Evolutionary conservation across 192 early-diverging fungal species (phyloP).

Genomic region (Dissophora globulifera): DNA sequence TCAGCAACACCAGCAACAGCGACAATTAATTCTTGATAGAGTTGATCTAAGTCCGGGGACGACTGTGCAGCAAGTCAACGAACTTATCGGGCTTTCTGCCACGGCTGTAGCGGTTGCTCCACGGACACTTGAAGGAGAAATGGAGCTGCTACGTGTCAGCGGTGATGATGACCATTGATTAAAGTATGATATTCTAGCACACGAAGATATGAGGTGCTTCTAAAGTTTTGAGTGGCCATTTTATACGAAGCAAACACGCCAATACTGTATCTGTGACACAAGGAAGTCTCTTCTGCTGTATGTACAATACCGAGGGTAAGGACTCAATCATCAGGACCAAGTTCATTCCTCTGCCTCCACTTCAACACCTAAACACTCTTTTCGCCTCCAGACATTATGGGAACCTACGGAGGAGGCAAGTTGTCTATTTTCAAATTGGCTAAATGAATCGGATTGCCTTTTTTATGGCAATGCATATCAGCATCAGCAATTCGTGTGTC

Average conservation of each 20-base stretch:
- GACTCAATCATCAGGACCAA: neutral
- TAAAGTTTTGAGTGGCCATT: no score
- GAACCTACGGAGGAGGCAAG: constrained; percentile 54
- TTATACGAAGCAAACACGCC: no score
- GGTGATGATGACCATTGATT: constrained; percentile 6
- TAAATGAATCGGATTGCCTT: no score
- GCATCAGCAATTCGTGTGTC: no score
- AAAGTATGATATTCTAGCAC: no score
- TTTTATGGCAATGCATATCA: no score
- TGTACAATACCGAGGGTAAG: neutral
- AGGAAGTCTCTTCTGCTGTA: no score
- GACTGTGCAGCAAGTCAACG: neutral
- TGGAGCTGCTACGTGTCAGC: constrained; percentile 28
- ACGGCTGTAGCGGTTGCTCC: neutral
- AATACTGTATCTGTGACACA: no score
- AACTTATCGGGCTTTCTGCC: neutral
- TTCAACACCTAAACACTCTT: neutral
- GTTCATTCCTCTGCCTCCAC: neutral
- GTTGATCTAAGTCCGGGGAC: neutral
- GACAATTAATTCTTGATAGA: neutral
- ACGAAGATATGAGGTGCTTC: no score
- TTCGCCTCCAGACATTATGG: constrained; percentile 25
- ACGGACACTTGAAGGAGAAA: constrained; percentile 20
- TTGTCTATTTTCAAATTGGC: neutral
- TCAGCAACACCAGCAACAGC: neutral